Percentiles rank a stretch among this genome's conserved stretches.
Evolutionary conservation across 257 asterid species (phyloP).

Genomic region (Voacanga thouarsii): DNA sequence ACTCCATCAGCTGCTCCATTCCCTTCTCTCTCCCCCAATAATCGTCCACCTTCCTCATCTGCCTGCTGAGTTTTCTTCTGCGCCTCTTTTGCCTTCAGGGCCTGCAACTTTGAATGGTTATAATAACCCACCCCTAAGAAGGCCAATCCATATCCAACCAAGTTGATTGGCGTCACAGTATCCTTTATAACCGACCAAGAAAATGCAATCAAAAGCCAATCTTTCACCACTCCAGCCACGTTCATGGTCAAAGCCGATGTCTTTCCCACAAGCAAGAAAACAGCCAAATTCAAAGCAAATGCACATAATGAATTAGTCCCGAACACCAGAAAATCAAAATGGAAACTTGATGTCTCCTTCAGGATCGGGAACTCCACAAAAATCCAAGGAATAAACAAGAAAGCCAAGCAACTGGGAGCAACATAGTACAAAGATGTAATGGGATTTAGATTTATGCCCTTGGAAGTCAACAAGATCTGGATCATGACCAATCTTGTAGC

Average conservation of each 20-base stretch:
- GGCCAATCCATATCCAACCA: slow-evolving; percentile 64
- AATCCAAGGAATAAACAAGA: slow-evolving; percentile 61
- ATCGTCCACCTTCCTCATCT: slow-evolving; percentile 19
- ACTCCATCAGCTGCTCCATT: slow-evolving; percentile 4
- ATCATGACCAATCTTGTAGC: slow-evolving; percentile 73
- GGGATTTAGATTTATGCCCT: slow-evolving; percentile 63
- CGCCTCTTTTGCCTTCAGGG: slow-evolving; percentile 60
- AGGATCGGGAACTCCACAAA: slow-evolving; percentile 56
- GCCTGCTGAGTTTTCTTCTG: slow-evolving; percentile 44
- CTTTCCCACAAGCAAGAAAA: slow-evolving; percentile 68
- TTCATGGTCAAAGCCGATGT: slow-evolving; percentile 86
- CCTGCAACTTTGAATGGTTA: slow-evolving; percentile 69
- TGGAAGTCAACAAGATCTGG: slow-evolving; percentile 64
- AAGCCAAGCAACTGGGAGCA: slow-evolving; percentile 60
- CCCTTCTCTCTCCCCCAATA: slow-evolving; percentile 12
- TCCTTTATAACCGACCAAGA: slow-evolving; percentile 90
- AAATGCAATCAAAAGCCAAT: slow-evolving; percentile 74
- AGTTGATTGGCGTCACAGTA: slow-evolving; percentile 30
- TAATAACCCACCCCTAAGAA: slow-evolving; percentile 65
- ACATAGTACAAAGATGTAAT: slow-evolving; percentile 71
- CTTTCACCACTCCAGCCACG: slow-evolving; percentile 74
- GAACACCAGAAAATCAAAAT: slow-evolving; percentile 48
- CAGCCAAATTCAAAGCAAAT: slow-evolving; percentile 70
- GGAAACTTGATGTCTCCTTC: slow-evolving; percentile 27
- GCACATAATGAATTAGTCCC: slow-evolving; percentile 74